Evolutionary conservation across 495 filamentous ascomycete species (phyloP).

Genomic region (Daldinia loculata): DNA sequence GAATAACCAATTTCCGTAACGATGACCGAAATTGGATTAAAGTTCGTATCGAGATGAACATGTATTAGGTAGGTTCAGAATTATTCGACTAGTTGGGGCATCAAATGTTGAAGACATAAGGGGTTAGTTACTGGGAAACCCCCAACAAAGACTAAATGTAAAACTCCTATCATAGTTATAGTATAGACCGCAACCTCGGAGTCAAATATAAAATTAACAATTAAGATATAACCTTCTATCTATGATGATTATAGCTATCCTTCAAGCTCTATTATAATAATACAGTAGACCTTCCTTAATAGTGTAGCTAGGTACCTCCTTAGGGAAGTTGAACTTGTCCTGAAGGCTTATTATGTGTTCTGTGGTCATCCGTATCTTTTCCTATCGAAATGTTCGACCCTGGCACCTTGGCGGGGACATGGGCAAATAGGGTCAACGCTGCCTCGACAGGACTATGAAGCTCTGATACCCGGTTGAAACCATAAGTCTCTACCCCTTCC

Average conservation of each 20-base stretch:
- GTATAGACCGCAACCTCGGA: not conserved
- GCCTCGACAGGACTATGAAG: not conserved
- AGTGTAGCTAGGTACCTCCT: not conserved
- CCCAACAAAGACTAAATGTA: too few species aligned
- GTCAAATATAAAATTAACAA: not conserved
- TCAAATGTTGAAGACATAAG: too few species aligned
- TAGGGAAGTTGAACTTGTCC: conserved; percentile 9
- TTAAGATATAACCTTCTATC: not conserved
- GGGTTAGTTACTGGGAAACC: too few species aligned
- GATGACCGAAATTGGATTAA: too few species aligned
- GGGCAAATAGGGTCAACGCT: conserved; percentile 18
- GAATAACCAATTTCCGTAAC: too few species aligned
- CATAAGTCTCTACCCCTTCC: conserved; percentile 17
- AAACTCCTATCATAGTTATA: too few species aligned
- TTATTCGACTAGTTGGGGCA: too few species aligned
- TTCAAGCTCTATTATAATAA: not conserved
- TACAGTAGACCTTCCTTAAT: not conserved
- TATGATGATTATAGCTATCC: not conserved
- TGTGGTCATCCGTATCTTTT: not conserved
- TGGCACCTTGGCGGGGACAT: not conserved
- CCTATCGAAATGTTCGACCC: not conserved
- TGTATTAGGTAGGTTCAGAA: too few species aligned
- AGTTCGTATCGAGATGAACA: too few species aligned
- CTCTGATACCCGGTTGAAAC: conserved; percentile 2
- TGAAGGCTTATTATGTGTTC: not conserved